phyloP scores from a whole-genome alignment of 2,329 filamentous ascomycete species.

The Xylaria multiplex region DNA sequence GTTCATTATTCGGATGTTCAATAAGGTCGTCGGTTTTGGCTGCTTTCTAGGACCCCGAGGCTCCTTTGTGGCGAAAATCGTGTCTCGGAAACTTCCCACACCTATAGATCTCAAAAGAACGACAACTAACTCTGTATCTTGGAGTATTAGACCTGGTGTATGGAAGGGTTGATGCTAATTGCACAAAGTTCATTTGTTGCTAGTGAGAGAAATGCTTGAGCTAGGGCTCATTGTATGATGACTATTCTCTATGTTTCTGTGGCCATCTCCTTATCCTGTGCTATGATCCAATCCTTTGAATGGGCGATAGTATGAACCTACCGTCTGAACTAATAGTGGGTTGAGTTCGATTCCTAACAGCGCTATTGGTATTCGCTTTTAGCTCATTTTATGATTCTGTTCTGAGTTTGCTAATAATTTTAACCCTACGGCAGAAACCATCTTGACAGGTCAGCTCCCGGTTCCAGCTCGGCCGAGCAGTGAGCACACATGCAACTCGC shows the following conservation, averaged over 20 bases:
- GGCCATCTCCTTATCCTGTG: neutral
- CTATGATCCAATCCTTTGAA: neutral
- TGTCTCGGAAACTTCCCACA: neutral
- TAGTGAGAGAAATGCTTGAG: slow-evolving; percentile 48
- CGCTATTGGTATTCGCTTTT: too few relatives aligned
- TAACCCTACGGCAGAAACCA: slow-evolving; percentile 53
- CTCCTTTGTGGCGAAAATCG: neutral
- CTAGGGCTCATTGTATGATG: slow-evolving; percentile 4
- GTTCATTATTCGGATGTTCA: slow-evolving; percentile 71
- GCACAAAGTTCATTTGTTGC: slow-evolving; percentile 69
- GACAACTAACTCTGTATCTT: neutral
- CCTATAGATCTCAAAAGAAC: neutral
- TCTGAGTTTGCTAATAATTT: neutral
- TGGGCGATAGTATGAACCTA: neutral
- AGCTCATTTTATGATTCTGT: neutral
- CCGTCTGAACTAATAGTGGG: too few relatives aligned
- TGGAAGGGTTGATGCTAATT: slow-evolving; percentile 62
- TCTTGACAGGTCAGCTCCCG: slow-evolving; percentile 58
- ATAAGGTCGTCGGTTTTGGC: neutral
- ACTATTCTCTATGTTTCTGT: neutral
- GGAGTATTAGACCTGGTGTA: slow-evolving; percentile 63
- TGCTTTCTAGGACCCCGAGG: too few relatives aligned
- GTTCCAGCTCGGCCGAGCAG: slow-evolving; percentile 63
- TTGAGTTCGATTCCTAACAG: too few relatives aligned
- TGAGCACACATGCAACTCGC: slow-evolving; percentile 64